Percentiles rank a stretch among this genome's conserved stretches.
Conservation (phyloP, 2,329 filamentous ascomycete genomes). For the Raffaelea ambrosiae region DNA sequence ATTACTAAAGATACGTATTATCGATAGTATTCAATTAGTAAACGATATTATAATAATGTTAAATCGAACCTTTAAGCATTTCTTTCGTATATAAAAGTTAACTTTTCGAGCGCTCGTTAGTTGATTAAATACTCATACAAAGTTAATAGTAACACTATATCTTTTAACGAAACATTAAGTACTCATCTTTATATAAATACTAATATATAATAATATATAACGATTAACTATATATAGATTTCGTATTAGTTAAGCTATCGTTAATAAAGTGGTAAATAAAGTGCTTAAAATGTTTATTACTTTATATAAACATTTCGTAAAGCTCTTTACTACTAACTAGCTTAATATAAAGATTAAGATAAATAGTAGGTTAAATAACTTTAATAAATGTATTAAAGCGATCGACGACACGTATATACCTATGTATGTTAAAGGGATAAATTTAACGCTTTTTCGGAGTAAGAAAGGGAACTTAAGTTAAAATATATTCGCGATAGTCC, state of each 20-base stretch:
- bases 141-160: neutral
- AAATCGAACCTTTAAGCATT: neutral
- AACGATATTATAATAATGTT: neutral
- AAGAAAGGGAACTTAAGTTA: too few relatives aligned
- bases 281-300: too few relatives aligned
- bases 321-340: neutral
- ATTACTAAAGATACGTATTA: too few relatives aligned
- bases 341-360: neutral
- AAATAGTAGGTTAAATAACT: neutral
- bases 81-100: neutral
- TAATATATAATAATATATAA: neutral
- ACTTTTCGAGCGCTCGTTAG: neutral
- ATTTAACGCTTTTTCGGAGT: too few relatives aligned
- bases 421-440: too few relatives aligned
- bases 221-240: neutral
- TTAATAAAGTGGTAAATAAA: too few relatives aligned
- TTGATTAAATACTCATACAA: neutral
- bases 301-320: too few relatives aligned
- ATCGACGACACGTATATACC: too few relatives aligned
- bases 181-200: neutral
- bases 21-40: neutral
- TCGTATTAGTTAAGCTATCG: too few relatives aligned
- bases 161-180: neutral
- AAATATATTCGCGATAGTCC: too few relatives aligned
- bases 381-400: too few relatives aligned